Percentiles rank a stretch among this genome's conserved stretches.
Evolutionary conservation across 345 rosid genomes (phyloP).

Genomic region (Sonneratia alba): DNA sequence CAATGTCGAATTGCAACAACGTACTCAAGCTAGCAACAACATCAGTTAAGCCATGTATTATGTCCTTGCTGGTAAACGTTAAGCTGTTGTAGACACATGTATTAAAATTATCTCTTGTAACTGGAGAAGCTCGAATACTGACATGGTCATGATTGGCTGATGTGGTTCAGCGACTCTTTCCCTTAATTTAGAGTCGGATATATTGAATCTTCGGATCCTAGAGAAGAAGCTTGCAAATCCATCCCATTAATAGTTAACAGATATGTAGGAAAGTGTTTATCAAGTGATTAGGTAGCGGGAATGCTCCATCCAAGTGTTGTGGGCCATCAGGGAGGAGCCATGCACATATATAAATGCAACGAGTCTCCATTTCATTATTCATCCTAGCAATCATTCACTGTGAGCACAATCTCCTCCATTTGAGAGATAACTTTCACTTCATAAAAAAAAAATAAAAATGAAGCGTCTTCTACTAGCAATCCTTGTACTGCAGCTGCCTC

Average conservation of each 20-base stretch:
- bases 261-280: neutral
- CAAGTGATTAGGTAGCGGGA: neutral
- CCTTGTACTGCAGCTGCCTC: slow-evolving; percentile 1
- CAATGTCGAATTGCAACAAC: no score
- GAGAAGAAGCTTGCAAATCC: neutral
- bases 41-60: no score
- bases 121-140: no score
- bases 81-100: no score
- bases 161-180: no score
- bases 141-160: no score
- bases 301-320: neutral
- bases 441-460: neutral
- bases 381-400: neutral
- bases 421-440: neutral
- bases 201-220: no score
- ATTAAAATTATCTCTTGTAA: no score
- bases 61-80: no score
- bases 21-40: no score
- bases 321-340: neutral
- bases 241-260: neutral
- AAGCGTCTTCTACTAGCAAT: slow-evolving; percentile 4
- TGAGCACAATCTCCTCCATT: neutral
- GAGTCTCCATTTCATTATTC: neutral
- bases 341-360: neutral
- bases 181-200: no score